Evolutionary conservation across 805 yeast genomes (phyloP).

Genomic region (Metschnikowia cubensis): DNA sequence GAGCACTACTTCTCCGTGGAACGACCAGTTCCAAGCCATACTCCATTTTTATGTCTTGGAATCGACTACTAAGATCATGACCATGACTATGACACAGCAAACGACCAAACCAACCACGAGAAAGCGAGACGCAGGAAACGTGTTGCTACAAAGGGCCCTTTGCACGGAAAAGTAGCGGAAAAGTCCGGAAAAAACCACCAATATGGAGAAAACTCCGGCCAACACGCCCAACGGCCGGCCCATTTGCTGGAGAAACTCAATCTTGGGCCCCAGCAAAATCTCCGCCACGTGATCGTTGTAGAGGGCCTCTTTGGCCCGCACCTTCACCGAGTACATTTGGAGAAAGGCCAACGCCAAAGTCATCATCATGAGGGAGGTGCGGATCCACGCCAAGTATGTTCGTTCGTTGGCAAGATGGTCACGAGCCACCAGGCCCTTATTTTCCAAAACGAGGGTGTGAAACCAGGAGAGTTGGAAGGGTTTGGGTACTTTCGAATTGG

Average conservation of each 20-base stretch:
- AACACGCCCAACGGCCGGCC: constrained; percentile 14
- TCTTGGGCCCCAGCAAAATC: background rate
- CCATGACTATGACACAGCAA: constrained; percentile 7
- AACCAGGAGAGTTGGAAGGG: too few species aligned
- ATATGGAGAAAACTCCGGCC: constrained; percentile 9
- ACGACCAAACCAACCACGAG: constrained; percentile 7
- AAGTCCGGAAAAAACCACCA: constrained; percentile 6
- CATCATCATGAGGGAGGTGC: constrained; percentile 55
- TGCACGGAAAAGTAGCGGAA: constrained; percentile 13
- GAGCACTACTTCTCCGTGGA: too few species aligned
- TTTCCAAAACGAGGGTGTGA: constrained; percentile 19
- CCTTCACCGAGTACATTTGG: constrained; percentile 47
- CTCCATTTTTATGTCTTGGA: constrained; percentile 1
- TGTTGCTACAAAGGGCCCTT: constrained; percentile 6
- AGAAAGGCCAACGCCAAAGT: constrained; percentile 60
- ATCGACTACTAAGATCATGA: constrained; percentile 11
- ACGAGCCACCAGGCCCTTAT: constrained; percentile 34
- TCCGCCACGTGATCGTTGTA: background rate
- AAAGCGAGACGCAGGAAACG: constrained; percentile 14
- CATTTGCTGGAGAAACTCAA: background rate
- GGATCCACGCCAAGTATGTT: constrained; percentile 61
- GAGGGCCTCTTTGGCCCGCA: constrained; percentile 13
- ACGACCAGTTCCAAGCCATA: background rate
- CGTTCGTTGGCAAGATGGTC: constrained; percentile 58
- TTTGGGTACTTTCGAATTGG: too few species aligned